phyloP scores from a whole-genome alignment of 495 filamentous ascomycete species.

The Astrothelium subdiscretum region DNA sequence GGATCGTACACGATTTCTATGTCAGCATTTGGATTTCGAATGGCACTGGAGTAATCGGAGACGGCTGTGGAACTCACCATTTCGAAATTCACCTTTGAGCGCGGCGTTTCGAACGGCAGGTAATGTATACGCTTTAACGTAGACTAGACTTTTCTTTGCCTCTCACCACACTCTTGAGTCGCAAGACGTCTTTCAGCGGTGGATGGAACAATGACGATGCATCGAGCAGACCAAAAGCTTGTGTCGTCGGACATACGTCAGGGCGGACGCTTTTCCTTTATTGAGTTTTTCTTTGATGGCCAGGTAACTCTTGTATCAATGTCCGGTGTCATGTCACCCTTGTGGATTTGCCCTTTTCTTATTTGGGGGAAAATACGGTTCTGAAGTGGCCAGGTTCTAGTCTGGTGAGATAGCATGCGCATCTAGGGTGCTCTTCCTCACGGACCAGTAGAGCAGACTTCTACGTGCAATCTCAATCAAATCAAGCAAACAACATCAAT shows the following conservation, averaged over 20 bases:
- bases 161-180: neutral
- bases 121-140: conserved; percentile 4
- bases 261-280: neutral
- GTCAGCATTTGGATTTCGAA: neutral
- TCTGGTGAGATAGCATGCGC: neutral
- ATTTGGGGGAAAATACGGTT: neutral
- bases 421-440: neutral
- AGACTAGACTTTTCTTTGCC: neutral
- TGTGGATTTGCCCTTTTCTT: neutral
- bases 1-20: neutral
- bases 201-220: neutral
- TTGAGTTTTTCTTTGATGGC: neutral
- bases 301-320: neutral
- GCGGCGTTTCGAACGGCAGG: neutral
- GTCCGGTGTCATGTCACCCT: neutral
- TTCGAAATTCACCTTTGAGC: neutral
- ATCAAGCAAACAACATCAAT: neutral
- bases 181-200: neutral
- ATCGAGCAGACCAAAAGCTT: neutral
- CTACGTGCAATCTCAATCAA: neutral
- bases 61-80: too few relatives aligned
- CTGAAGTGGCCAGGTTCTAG: neutral
- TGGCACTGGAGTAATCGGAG: too few relatives aligned
- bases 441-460: neutral
- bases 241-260: neutral